phyloP scores from a whole-genome alignment of 2,329 filamentous ascomycete species.

The Thelonectria blattea region DNA sequence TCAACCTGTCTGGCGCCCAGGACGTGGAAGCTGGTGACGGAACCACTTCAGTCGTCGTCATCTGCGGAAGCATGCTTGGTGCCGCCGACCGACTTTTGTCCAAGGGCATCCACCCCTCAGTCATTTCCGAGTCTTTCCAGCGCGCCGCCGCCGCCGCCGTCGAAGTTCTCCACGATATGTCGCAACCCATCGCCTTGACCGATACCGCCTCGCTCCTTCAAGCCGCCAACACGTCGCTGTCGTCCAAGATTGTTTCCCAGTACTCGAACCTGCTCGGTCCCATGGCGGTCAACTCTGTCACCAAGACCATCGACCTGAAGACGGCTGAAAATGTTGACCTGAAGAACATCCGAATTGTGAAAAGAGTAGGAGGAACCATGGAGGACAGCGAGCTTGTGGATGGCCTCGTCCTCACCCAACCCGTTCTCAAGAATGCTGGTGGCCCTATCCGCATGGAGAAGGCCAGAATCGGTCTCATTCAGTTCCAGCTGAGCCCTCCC shows the following conservation, averaged over 20 bases:
- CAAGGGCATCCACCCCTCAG: slow-evolving; percentile 96
- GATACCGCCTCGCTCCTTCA: slow-evolving; percentile 92
- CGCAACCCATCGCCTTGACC: slow-evolving; percentile 85
- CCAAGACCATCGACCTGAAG: slow-evolving; percentile 94
- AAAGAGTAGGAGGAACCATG: slow-evolving; percentile 97
- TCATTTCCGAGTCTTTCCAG: slow-evolving; percentile 98
- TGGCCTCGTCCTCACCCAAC: slow-evolving; percentile 89
- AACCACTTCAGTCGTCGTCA: slow-evolving; percentile 97
- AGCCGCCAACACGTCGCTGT: slow-evolving; percentile 94
- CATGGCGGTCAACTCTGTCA: slow-evolving; percentile 96
- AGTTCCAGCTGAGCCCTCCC: slow-evolving; percentile 97
- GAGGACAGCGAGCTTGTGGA: slow-evolving; percentile 98
- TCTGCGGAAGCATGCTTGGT: slow-evolving; percentile 91
- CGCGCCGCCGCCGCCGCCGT: slow-evolving; percentile 90
- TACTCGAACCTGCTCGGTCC: slow-evolving; percentile 94
- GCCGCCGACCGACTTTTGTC: slow-evolving; percentile 88
- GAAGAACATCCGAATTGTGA: slow-evolving; percentile 94
- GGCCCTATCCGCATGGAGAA: slow-evolving; percentile 95
- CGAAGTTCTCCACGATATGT: slow-evolving; percentile 91
- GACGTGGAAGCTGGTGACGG: slow-evolving; percentile 98
- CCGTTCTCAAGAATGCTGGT: slow-evolving; percentile 90
- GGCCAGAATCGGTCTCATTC: slow-evolving; percentile 93
- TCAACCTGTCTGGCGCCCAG: slow-evolving; percentile 94
- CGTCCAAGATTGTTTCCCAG: slow-evolving; percentile 98
- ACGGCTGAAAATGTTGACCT: slow-evolving; percentile 96